Percentiles rank a stretch among this genome's conserved stretches.
Conservation (phyloP, 345 rosid genomes). For the Ceriops zippeliana region DNA sequence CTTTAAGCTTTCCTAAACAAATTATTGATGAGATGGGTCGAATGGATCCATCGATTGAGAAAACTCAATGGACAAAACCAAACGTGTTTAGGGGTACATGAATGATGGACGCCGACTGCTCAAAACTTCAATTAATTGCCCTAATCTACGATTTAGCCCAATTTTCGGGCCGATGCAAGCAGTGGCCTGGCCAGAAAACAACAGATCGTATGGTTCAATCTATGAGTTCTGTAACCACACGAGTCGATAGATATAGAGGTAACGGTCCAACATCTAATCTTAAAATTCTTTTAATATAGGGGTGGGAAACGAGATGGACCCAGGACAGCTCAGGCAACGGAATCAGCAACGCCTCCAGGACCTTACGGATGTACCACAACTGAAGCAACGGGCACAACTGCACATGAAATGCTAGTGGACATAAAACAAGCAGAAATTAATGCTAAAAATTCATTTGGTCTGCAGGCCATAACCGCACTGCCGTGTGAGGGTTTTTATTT, state of each 20-base stretch:
- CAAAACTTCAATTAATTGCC: neutral
- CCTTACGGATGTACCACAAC: neutral
- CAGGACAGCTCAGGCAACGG: neutral
- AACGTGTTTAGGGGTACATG: slow-evolving; percentile 1
- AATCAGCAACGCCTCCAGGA: neutral
- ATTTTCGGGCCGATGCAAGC: too few relatives aligned
- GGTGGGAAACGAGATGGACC: neutral
- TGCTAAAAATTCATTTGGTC: slow-evolving; percentile 14
- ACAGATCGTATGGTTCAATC: neutral
- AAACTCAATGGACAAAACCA: neutral
- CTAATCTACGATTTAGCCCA: neutral
- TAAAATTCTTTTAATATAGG: neutral
- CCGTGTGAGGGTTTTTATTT: neutral
- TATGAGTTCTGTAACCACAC: slow-evolving; percentile 1
- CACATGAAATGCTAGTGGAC: slow-evolving; percentile 11
- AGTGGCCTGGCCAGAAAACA: neutral
- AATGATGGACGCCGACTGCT: neutral
- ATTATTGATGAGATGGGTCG: neutral
- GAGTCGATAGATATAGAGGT: neutral
- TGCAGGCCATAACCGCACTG: neutral
- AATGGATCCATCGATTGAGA: neutral
- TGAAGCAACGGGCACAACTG: neutral
- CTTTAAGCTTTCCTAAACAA: neutral
- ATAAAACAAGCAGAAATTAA: slow-evolving; percentile 1
- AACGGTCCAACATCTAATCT: neutral